Percentiles rank a stretch among this genome's conserved stretches.
These are phyloP conservation scores for Tolypocladium guangdongense DNA, from an alignment of 2,329 filamentous ascomycete genomes.

Conservation along the genomic window DNA sequence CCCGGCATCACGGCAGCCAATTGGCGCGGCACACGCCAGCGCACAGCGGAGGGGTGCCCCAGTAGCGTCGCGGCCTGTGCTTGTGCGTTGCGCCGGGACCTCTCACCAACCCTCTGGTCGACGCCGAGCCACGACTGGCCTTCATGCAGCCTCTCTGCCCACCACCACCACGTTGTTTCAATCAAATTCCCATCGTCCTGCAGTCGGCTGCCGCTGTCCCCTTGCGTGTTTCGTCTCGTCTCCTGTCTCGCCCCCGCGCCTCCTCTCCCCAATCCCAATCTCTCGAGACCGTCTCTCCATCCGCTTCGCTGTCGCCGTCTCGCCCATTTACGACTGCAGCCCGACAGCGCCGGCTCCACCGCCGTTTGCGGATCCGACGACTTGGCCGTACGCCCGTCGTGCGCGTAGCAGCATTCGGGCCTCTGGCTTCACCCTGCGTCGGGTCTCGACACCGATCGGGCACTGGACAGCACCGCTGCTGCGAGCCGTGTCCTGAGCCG, in stretches of 20 bases:
- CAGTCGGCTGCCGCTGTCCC: not conserved
- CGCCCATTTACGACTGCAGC: not conserved
- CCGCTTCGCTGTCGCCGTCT: not conserved
- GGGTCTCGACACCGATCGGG: not conserved
- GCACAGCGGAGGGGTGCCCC: not conserved
- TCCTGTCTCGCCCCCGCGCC: not conserved
- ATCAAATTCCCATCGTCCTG: not conserved
- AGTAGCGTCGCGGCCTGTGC: not conserved
- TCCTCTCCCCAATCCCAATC: not conserved
- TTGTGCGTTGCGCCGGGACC: not conserved
- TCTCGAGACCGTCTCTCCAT: not conserved
- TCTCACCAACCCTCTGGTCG: not conserved
- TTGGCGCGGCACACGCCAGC: constrained; percentile 7
- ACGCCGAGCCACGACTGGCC: constrained; percentile 2
- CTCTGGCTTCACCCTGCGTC: not conserved
- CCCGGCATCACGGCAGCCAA: constrained; percentile 2
- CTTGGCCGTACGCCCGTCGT: not conserved
- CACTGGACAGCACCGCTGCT: not conserved
- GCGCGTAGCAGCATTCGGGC: not conserved
- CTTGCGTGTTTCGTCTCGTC: not conserved
- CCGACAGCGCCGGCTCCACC: not conserved
- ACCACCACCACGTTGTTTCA: constrained; percentile 1
- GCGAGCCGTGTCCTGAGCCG: not conserved
- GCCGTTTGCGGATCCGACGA: not conserved
- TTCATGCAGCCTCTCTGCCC: constrained; percentile 1